Evolutionary conservation across 257 asterid species (phyloP).

Genomic region (Capsicum chinense): DNA sequence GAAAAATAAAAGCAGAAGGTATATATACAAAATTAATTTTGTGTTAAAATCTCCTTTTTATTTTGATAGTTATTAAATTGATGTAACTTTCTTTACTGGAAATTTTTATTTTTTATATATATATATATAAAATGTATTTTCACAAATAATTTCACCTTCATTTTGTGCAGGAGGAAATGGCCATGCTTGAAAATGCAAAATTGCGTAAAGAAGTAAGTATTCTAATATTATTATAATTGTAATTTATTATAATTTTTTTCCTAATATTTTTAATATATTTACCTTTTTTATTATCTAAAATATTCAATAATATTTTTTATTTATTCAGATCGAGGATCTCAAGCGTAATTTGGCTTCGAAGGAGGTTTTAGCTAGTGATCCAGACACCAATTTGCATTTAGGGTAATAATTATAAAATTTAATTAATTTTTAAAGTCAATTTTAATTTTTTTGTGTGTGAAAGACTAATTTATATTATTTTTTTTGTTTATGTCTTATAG

Average conservation of each 20-base stretch:
- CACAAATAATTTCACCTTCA: no score
- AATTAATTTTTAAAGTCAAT: not conserved
- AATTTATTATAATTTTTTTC: not conserved
- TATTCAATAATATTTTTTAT: not conserved
- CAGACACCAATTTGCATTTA: slow-evolving; percentile 60
- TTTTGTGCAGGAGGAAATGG: no score
- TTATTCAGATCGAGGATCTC: slow-evolving; percentile 64
- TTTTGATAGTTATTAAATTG: not conserved
- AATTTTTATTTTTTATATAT: no score
- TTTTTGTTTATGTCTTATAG: slow-evolving; percentile 35
- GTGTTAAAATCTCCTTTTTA: not conserved
- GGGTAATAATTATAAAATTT: slow-evolving; percentile 43
- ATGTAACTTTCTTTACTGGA: no score
- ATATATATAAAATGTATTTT: no score
- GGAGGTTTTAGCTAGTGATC: slow-evolving; percentile 25
- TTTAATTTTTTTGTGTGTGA: not conserved
- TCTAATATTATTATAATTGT: not conserved
- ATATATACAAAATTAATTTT: not conserved
- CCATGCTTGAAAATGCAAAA: slow-evolving; percentile 32
- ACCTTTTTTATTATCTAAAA: not conserved
- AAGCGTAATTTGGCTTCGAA: slow-evolving; percentile 40
- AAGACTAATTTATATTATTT: not conserved
- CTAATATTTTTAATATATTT: not conserved
- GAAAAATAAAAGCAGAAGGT: slow-evolving; percentile 70
- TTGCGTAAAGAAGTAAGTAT: slow-evolving; percentile 59